Percentiles rank a stretch among this genome's conserved stretches.
Evolutionary conservation across 495 filamentous ascomycete genomes (phyloP).

Genomic region (Xylaria grammica): DNA sequence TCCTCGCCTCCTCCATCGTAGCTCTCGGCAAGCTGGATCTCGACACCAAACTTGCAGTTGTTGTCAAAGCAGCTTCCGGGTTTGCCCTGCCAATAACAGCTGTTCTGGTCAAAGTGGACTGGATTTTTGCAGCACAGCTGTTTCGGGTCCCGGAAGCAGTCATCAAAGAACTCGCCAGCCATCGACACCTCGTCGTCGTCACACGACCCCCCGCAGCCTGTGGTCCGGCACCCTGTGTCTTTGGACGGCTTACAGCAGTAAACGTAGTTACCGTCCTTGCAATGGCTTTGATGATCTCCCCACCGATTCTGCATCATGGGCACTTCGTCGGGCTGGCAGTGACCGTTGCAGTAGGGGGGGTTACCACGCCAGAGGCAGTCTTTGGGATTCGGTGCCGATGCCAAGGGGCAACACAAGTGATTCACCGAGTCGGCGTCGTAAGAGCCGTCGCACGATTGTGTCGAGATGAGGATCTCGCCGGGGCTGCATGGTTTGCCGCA

Average conservation of each 20-base stretch:
- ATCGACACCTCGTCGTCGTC: neutral
- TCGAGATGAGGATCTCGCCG: neutral
- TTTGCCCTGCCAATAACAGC: constrained; percentile 27
- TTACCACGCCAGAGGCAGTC: no score
- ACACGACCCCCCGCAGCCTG: neutral
- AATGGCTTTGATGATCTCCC: neutral
- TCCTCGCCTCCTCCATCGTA: neutral
- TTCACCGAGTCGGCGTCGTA: neutral
- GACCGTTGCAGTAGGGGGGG: neutral
- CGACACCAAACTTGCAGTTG: constrained; percentile 3
- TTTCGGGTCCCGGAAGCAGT: constrained; percentile 24
- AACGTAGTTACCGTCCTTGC: neutral
- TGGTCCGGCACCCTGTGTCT: neutral
- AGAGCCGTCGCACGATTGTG: neutral
- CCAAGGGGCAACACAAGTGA: neutral
- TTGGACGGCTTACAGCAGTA: neutral
- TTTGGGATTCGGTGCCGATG: neutral
- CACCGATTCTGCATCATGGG: neutral
- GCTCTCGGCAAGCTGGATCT: constrained; percentile 20
- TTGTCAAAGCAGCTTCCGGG: constrained; percentile 30
- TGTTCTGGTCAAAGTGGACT: constrained; percentile 5
- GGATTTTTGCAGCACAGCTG: neutral
- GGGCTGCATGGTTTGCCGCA: constrained; percentile 23
- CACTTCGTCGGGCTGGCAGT: neutral
- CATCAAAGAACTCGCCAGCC: constrained; percentile 8